phyloP scores from a whole-genome alignment of 1,284 basidiomycete species.

The Entoloma clypeatum region DNA sequence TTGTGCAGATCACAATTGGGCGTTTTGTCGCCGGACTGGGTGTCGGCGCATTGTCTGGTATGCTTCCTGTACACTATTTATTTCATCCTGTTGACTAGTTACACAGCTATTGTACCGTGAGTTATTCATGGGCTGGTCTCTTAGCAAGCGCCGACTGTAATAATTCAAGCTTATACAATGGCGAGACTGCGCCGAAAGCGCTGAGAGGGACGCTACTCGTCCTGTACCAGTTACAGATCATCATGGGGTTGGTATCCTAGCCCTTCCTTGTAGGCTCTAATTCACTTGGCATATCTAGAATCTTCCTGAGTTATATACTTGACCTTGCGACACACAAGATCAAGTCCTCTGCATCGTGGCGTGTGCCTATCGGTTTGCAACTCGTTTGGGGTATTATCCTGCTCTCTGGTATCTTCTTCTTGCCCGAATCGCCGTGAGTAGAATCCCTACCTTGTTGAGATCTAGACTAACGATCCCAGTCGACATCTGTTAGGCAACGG shows the following conservation, averaged over 20 bases:
- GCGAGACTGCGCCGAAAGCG: constrained; percentile 75
- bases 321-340: constrained; percentile 68
- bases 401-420: constrained; percentile 66
- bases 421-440: constrained; percentile 77
- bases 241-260: constrained; percentile 48
- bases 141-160: background rate
- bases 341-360: constrained; percentile 62
- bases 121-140: constrained; percentile 16
- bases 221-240: constrained; percentile 75
- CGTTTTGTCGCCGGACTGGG: constrained; percentile 71
- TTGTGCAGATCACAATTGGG: constrained; percentile 67
- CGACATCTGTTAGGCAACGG: constrained; percentile 60
- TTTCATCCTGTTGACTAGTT: constrained; percentile 1
- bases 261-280: background rate
- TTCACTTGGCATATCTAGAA: constrained; percentile 32
- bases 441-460: background rate
- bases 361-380: constrained; percentile 66
- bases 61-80: constrained; percentile 14
- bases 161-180: constrained; percentile 60
- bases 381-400: constrained; percentile 65
- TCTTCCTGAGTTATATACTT: constrained; percentile 72
- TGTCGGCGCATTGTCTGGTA: constrained; percentile 72
- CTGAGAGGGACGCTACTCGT: constrained; percentile 72
- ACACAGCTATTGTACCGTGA: constrained; percentile 64
- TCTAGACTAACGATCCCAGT: constrained; percentile 28